phyloP scores from a whole-genome alignment of 2,329 filamentous ascomycete species.

The Botrytis medusae region DNA sequence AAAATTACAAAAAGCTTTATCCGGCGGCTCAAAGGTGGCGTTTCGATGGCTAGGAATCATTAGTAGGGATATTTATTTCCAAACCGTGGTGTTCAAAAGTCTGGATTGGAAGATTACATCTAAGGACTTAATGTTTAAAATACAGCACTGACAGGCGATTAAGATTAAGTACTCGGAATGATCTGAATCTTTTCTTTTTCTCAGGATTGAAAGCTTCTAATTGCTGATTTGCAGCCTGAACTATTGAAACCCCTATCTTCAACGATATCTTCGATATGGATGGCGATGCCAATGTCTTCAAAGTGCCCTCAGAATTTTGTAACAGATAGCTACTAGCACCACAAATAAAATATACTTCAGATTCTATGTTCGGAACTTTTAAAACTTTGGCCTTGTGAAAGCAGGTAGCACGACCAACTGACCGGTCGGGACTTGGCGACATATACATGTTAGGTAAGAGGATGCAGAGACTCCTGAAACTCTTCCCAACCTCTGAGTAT shows the following conservation, averaged over 20 bases:
- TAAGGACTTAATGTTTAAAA: not conserved
- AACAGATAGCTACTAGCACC: not conserved
- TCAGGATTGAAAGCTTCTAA: not conserved
- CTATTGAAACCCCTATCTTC: not conserved
- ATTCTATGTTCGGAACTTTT: not conserved
- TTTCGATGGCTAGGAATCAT: not conserved
- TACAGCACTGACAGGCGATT: not conserved
- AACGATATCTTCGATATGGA: not conserved
- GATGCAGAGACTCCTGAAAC: not conserved
- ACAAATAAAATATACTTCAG: not conserved
- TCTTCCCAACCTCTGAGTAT: not conserved
- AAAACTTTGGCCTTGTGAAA: not conserved
- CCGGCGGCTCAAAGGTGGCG: too few relatives aligned
- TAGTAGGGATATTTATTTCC: not conserved
- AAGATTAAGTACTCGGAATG: not conserved
- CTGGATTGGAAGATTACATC: not conserved
- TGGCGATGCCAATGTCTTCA: not conserved
- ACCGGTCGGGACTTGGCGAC: not conserved
- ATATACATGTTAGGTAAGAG: not conserved
- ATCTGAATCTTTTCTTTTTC: not conserved
- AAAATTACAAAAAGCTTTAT: not conserved
- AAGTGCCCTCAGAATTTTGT: not conserved
- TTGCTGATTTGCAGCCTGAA: not conserved
- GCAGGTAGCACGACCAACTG: not conserved
- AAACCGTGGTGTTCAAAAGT: not conserved